These are phyloP conservation scores for Quercus tomentella DNA, from an alignment of 331 rosid genomes.

Conservation along the genomic window DNA sequence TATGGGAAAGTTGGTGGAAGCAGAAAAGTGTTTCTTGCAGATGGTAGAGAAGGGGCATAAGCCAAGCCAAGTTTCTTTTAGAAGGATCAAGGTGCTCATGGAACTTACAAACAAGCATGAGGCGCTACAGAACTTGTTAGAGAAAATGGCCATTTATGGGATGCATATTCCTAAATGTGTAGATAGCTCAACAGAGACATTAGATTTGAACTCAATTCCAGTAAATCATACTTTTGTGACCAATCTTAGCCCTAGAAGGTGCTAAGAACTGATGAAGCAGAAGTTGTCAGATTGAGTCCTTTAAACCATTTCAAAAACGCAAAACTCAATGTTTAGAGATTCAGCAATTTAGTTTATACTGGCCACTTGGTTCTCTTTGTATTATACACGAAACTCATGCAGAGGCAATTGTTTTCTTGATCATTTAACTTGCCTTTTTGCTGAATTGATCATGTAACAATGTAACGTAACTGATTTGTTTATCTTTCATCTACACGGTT, in stretches of 20 bases:
- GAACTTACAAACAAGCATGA: slow-evolving; percentile 70
- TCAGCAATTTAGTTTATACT: too few relatives aligned
- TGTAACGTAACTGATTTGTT: too few relatives aligned
- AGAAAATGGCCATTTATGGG: slow-evolving; percentile 59
- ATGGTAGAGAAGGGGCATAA: slow-evolving; percentile 88
- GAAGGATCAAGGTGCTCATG: slow-evolving; percentile 87
- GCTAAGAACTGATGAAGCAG: background rate
- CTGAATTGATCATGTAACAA: too few relatives aligned
- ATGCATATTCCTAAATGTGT: slow-evolving; percentile 22
- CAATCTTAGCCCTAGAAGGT: slow-evolving; percentile 5
- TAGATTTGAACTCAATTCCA: slow-evolving; percentile 2
- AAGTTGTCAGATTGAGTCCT: too few relatives aligned
- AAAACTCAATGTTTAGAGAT: too few relatives aligned
- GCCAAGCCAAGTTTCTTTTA: slow-evolving; percentile 74
- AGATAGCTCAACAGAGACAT: background rate
- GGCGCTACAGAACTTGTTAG: slow-evolving; percentile 53
- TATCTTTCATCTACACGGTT: too few relatives aligned
- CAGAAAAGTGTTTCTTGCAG: slow-evolving; percentile 82
- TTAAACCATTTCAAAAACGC: too few relatives aligned
- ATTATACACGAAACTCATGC: too few relatives aligned
- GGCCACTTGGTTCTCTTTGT: too few relatives aligned
- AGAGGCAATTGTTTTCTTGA: too few relatives aligned
- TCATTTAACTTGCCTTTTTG: too few relatives aligned
- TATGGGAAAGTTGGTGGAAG: slow-evolving; percentile 73
- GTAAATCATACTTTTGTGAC: background rate